phyloP scores from a whole-genome alignment of 2,329 filamentous ascomycete genomes.

The Plenodomus tracheiphilus region DNA sequence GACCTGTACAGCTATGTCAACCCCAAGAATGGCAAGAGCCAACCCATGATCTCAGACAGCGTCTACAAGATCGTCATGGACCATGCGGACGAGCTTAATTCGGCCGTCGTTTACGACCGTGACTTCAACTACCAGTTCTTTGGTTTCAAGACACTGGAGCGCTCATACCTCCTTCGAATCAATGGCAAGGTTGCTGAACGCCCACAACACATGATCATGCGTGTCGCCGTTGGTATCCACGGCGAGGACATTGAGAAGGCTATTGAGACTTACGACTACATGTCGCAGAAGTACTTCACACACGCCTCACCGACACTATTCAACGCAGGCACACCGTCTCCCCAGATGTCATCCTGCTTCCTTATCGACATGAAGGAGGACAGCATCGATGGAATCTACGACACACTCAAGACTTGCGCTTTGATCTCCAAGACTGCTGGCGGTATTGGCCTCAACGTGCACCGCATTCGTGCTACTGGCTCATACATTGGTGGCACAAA shows the following conservation, averaged over 20 bases:
- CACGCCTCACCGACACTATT: conserved; percentile 97
- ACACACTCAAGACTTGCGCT: conserved; percentile 97
- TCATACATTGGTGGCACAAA: conserved; percentile 99
- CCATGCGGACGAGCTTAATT: conserved; percentile 96
- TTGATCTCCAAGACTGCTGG: conserved; percentile 99
- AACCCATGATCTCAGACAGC: conserved; percentile 92
- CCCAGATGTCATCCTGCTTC: conserved; percentile 97
- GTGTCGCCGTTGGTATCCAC: conserved; percentile 95
- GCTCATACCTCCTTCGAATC: conserved; percentile 94
- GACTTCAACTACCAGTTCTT: conserved; percentile 99
- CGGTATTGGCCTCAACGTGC: conserved; percentile 94
- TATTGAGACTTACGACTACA: conserved; percentile 97
- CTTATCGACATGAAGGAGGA: conserved; percentile 99
- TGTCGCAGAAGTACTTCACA: conserved; percentile 98
- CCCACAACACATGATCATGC: conserved; percentile 99
- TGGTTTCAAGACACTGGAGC: conserved; percentile 98
- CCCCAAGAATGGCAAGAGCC: conserved; percentile 79
- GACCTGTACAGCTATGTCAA: conserved; percentile 97
- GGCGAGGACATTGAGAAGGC: conserved; percentile 92
- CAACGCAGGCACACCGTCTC: conserved; percentile 93
- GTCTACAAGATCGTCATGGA: conserved; percentile 94
- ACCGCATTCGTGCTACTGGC: conserved; percentile 94
- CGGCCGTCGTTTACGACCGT: conserved; percentile 97
- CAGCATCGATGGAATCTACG: conserved; percentile 98
- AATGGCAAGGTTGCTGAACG: conserved; percentile 95